Evolutionary conservation across 345 rosid genomes (phyloP).

Genomic region (Excoecaria cochinchinensis): DNA sequence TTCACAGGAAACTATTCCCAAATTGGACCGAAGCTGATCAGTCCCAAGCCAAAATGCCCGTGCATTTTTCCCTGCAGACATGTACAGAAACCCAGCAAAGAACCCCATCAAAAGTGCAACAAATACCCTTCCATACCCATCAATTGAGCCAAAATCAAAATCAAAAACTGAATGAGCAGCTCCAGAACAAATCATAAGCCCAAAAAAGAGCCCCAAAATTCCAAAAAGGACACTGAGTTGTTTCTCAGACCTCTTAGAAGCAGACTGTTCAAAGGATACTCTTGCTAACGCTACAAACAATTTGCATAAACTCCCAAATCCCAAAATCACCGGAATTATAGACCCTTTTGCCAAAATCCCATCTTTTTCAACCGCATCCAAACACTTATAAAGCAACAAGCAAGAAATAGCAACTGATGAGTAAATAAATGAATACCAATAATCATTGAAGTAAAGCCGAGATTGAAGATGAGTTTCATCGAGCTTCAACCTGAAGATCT

Average conservation of each 20-base stretch:
- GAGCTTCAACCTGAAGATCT: slow-evolving; percentile 87
- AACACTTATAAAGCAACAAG: slow-evolving; percentile 46
- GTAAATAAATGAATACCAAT: slow-evolving; percentile 45
- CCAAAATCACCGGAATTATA: slow-evolving; percentile 57
- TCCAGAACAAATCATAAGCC: slow-evolving; percentile 52
- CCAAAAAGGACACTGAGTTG: slow-evolving; percentile 55
- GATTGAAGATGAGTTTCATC: slow-evolving; percentile 75
- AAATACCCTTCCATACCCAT: slow-evolving; percentile 49
- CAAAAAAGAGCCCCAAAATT: slow-evolving; percentile 54
- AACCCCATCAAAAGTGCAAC: slow-evolving; percentile 61
- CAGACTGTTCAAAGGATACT: slow-evolving; percentile 75
- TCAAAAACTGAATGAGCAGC: slow-evolving; percentile 44
- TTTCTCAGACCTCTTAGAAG: slow-evolving; percentile 81
- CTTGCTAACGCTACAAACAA: slow-evolving; percentile 45
- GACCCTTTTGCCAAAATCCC: slow-evolving; percentile 57
- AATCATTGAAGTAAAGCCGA: slow-evolving; percentile 60
- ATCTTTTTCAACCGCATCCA: slow-evolving; percentile 29
- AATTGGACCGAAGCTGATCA: slow-evolving; percentile 67
- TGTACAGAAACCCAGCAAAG: slow-evolving; percentile 54
- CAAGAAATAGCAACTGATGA: slow-evolving; percentile 46
- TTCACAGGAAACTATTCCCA: slow-evolving; percentile 72
- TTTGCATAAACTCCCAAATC: slow-evolving; percentile 44
- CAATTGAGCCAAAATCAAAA: slow-evolving; percentile 57
- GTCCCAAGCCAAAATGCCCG: slow-evolving; percentile 92
- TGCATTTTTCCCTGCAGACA: slow-evolving; percentile 75